Percentiles rank a stretch among this genome's conserved stretches.
Evolutionary conservation across 306 rosid species (phyloP).

Genomic region (Alnus glutinosa): DNA sequence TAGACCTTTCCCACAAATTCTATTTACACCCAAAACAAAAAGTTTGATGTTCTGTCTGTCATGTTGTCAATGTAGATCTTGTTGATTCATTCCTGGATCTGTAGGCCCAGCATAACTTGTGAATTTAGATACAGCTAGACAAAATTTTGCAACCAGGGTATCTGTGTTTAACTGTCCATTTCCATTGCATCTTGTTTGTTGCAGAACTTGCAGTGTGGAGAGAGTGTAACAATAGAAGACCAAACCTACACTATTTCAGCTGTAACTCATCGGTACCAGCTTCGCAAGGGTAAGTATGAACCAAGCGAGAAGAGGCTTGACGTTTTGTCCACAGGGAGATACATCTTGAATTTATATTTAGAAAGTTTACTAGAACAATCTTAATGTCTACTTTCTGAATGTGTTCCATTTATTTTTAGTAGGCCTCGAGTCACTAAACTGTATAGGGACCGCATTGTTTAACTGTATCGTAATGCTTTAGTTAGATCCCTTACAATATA

Average conservation of each 20-base stretch:
- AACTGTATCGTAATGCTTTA: background rate
- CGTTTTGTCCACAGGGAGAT: conserved; percentile 92
- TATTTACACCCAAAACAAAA: conserved; percentile 11
- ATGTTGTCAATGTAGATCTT: conserved; percentile 28
- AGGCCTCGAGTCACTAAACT: background rate
- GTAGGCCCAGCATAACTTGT: conserved; percentile 42
- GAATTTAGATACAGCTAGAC: conserved; percentile 28
- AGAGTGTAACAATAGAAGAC: conserved; percentile 74
- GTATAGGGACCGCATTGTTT: background rate
- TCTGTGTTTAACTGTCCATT: conserved; percentile 5
- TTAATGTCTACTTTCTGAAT: conserved; percentile 37
- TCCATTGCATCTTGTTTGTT: conserved; percentile 17
- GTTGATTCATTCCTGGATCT: conserved; percentile 39
- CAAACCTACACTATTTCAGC: conserved; percentile 85
- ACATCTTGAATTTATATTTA: conserved; percentile 75
- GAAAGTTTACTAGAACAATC: conserved; percentile 78
- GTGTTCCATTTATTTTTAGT: conserved; percentile 20
- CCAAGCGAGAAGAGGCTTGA: conserved; percentile 91
- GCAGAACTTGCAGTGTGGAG: conserved; percentile 74
- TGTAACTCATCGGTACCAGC: conserved; percentile 86
- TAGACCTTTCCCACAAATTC: conserved; percentile 32
- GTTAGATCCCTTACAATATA: background rate
- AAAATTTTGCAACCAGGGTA: conserved; percentile 30
- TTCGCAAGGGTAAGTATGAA: conserved; percentile 92
- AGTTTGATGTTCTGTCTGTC: conserved; percentile 41